phyloP scores from a whole-genome alignment of 2,329 filamentous ascomycete species.

The Penicillium sp. region DNA sequence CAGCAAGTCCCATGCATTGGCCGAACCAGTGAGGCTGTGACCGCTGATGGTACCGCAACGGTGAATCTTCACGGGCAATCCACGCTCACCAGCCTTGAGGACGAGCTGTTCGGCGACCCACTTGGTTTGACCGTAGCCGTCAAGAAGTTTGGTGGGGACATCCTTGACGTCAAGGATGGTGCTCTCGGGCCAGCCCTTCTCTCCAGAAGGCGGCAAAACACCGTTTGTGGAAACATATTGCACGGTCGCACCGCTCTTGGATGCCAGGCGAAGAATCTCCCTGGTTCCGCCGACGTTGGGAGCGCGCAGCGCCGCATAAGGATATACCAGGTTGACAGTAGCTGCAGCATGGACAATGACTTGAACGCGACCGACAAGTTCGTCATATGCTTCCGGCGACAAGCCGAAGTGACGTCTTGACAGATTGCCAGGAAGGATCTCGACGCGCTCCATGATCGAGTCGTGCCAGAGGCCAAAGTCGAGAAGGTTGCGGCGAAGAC shows the following conservation, averaged over 20 bases:
- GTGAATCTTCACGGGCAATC: constrained; percentile 65
- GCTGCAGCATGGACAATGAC: constrained; percentile 74
- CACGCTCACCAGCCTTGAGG: constrained; percentile 61
- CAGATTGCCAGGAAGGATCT: constrained; percentile 69
- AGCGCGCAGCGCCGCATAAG: constrained; percentile 67
- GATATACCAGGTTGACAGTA: constrained; percentile 75
- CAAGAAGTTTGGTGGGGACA: constrained; percentile 62
- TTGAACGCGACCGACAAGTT: constrained; percentile 60
- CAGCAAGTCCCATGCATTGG: constrained; percentile 72
- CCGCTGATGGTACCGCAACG: constrained; percentile 73
- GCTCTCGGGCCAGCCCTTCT: constrained; percentile 66
- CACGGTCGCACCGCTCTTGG: constrained; percentile 62
- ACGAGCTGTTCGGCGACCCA: constrained; percentile 76
- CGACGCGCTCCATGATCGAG: constrained; percentile 69
- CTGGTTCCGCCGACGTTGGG: constrained; percentile 75
- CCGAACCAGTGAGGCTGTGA: constrained; percentile 67
- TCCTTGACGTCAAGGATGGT: constrained; percentile 61
- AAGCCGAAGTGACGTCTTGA: constrained; percentile 65
- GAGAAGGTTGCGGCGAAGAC: constrained; percentile 70
- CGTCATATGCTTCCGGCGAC: constrained; percentile 58
- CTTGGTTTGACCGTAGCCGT: constrained; percentile 75
- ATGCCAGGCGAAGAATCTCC: constrained; percentile 67
- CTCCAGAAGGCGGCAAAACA: constrained; percentile 62
- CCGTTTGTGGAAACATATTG: constrained; percentile 79
- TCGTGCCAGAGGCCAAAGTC: constrained; percentile 74